Evolutionary conservation across 2,329 filamentous ascomycete species (phyloP).

Genomic region (Sporothrix dimorphospora): DNA sequence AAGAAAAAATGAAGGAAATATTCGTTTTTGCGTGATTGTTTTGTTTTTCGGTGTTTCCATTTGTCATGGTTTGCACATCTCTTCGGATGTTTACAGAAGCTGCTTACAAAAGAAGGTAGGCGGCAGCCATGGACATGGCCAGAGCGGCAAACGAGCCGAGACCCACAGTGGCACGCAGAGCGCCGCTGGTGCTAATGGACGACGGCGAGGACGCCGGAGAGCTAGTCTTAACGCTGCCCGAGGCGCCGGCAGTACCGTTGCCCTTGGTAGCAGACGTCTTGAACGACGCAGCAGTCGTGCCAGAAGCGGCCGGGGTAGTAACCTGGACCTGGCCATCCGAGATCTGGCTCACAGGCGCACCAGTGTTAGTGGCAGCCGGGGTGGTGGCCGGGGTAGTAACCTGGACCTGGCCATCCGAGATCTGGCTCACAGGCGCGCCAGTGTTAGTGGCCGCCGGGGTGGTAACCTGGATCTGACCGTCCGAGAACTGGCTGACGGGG

Average conservation of each 20-base stretch:
- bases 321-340: constrained; percentile 6
- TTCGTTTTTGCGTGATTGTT: not conserved
- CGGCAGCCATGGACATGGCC: constrained; percentile 41
- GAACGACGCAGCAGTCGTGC: not conserved
- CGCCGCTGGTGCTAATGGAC: constrained; percentile 37
- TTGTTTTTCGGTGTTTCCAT: not conserved
- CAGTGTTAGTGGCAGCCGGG: not conserved
- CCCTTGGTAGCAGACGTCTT: constrained; percentile 6
- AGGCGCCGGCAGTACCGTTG: constrained; percentile 1
- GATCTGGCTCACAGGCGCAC: not conserved
- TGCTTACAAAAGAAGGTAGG: constrained; percentile 44
- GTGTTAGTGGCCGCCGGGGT: constrained; percentile 16
- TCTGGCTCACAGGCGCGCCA: not conserved
- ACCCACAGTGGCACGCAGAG: constrained; percentile 36
- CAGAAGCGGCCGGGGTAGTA: not conserved
- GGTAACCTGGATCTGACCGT: constrained; percentile 55
- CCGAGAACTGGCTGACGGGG: constrained; percentile 49
- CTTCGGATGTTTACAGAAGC: not conserved
- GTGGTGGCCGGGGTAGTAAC: constrained; percentile 39
- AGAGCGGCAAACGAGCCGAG: constrained; percentile 43
- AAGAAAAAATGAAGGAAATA: constrained; percentile 9
- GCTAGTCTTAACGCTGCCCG: constrained; percentile 1
- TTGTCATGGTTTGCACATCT: not conserved
- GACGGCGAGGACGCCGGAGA: constrained; percentile 28
- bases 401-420: constrained; percentile 37